Conservation (phyloP, 768 basidiomycete genomes). For the Lactarius evosmus region DNA sequence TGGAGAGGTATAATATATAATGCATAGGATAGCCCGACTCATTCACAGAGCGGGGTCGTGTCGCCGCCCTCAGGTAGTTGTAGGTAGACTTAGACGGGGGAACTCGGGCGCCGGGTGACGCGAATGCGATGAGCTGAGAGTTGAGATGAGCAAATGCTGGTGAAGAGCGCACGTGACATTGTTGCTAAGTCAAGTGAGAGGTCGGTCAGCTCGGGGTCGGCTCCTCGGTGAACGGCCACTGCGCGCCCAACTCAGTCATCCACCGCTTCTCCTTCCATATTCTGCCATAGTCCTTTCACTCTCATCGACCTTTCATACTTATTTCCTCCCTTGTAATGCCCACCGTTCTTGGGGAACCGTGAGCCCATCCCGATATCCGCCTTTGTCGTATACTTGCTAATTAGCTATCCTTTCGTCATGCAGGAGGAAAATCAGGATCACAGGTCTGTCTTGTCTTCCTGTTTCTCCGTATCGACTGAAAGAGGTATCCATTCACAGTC, state of each 20-base stretch:
- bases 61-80: neutral
- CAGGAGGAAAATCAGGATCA: conserved; percentile 75
- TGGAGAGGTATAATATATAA: neutral
- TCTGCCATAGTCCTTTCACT: conserved; percentile 1
- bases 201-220: neutral
- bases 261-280: neutral
- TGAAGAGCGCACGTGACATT: conserved; percentile 4
- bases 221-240: neutral
- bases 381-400: conserved; percentile 1
- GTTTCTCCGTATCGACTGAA: neutral
- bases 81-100: neutral
- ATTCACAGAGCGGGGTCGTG: neutral
- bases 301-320: conserved; percentile 33
- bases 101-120: neutral
- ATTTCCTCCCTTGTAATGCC: conserved; percentile 30
- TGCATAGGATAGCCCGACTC: neutral
- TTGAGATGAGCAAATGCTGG: no score
- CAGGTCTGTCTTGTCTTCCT: conserved; percentile 45
- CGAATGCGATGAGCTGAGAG: neutral
- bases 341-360: conserved; percentile 33
- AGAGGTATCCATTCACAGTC: conserved; percentile 49
- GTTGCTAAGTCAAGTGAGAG: conserved; percentile 2
- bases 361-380: conserved; percentile 18
- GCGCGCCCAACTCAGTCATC: neutral
- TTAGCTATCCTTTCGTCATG: conserved; percentile 25